These are phyloP conservation scores for Trematosphaeria pertusa DNA, from an alignment of 2,329 filamentous ascomycete genomes.

Conservation along the genomic window DNA sequence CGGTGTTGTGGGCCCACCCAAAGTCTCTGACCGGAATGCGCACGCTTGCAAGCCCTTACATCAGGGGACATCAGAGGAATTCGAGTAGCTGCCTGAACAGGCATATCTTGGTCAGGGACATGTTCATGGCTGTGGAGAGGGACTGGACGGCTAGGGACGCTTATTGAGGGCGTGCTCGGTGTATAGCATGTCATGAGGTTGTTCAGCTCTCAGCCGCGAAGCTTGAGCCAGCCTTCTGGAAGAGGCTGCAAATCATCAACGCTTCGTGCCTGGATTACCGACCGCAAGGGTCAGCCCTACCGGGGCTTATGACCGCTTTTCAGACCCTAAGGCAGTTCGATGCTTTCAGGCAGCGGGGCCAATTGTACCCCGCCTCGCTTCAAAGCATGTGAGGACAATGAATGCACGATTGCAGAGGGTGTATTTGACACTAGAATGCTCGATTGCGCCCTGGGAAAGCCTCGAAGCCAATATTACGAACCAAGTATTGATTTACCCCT, in stretches of 20 bases:
- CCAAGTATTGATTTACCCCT: neutral
- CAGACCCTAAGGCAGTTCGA: no score
- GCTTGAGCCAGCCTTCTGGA: neutral
- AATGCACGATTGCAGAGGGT: no score
- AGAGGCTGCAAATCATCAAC: no score
- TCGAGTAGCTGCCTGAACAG: conserved; percentile 40
- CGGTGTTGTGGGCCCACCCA: conserved; percentile 50
- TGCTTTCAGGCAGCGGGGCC: no score
- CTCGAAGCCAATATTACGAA: conserved; percentile 3
- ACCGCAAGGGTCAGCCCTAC: no score
- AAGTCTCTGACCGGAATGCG: conserved; percentile 28
- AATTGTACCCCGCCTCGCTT: no score
- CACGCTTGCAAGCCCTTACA: conserved; percentile 14
- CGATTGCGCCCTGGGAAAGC: conserved; percentile 5
- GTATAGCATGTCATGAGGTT: no score
- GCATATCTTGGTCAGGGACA: conserved; percentile 43
- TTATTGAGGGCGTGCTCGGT: conserved; percentile 23
- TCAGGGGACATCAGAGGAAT: conserved; percentile 29
- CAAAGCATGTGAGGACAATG: no score
- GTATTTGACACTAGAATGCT: no score
- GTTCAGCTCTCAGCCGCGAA: neutral
- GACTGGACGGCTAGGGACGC: conserved; percentile 43
- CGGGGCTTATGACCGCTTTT: no score
- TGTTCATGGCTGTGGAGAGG: conserved; percentile 49
- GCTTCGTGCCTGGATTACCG: no score